Evolutionary conservation across 2,329 filamentous ascomycete genomes (phyloP), one percentile per base, ranked within the genome.

Genomic region (Pyricularia sp.): DNA sequence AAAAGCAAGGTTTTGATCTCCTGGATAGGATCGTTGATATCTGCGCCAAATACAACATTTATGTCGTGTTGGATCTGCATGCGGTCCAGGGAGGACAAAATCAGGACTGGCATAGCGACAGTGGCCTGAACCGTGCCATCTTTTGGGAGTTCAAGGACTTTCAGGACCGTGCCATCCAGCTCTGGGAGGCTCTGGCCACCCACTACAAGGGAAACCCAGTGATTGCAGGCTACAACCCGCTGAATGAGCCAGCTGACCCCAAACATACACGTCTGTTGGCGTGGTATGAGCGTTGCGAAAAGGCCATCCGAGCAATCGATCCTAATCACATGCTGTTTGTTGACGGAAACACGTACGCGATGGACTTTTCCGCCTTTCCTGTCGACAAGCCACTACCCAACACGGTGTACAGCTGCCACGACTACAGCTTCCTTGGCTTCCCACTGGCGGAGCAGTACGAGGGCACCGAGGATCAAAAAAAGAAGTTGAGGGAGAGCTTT

Each of bases 371-470:
- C 14, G 77, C 74, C 7, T 83, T 82, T 5, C 28, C 64, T 17
- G 30, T 33, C 20, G 73, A 79, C 4, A 71, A 78, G 3, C 75
- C 79, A 0, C 75, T 85, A 0, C 82, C 82, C 0, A 84, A 84
- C 70, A 76, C 79, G 1, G 84, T 85, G 0, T 86, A 86, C 72
- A 78, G 81, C 4, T 78, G 84, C 63, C 85, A 87, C 72, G 85
- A 87, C 71, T 87, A 87, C 71, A 79, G 79, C 58, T 74, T 78
- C 70, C 81, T 83, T 73, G 85, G 84, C 0, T 86, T 87, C 70
- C 85, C 78, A 14, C 30, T 66, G 1, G 69, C 71, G n/a, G 77
- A 80, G 36, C 74, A 70, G 1, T 85, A 81, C 71, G 74, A 72
- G 0, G 7, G 72, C 31, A 73, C 70, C 6, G 65, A 66, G 0